These are phyloP conservation scores for Diplosphaera chodatii DNA, from an alignment of 139 green algal genomes.

Conservation along the genomic window DNA sequence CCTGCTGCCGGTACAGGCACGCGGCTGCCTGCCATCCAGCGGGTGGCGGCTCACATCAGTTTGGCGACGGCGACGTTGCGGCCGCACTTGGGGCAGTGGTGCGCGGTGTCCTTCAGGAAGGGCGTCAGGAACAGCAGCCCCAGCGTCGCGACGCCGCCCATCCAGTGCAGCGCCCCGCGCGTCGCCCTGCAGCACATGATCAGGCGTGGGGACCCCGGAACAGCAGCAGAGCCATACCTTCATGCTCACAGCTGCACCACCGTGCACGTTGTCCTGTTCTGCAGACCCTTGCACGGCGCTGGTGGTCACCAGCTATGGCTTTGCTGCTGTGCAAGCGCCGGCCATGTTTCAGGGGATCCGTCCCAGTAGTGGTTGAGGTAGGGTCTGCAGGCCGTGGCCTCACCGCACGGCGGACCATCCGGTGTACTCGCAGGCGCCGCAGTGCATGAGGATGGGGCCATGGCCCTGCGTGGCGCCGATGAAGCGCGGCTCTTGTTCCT, in stretches of 20 bases:
- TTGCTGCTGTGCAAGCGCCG: no score
- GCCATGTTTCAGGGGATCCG: no score
- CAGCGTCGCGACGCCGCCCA: background rate
- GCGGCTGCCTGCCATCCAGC: no score
- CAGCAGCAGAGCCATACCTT: no score
- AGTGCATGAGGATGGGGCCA: conserved; percentile 13
- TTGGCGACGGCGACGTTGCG: conserved; percentile 12
- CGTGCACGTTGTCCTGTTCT: no score
- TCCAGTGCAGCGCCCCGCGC: background rate
- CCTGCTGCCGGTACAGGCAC: no score
- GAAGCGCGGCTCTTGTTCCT: background rate
- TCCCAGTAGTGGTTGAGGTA: no score
- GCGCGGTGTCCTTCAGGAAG: conserved; percentile 10
- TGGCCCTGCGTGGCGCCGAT: conserved; percentile 13
- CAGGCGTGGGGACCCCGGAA: no score
- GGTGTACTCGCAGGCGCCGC: conserved; percentile 10
- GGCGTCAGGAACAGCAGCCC: background rate
- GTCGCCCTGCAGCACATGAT: background rate
- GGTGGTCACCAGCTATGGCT: no score
- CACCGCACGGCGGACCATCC: conserved; percentile 3
- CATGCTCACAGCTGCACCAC: no score
- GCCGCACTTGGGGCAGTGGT: conserved; percentile 13
- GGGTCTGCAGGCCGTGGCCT: no score
- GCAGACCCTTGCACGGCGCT: no score
- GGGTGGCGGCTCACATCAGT: conserved; percentile 7